Evolutionary conservation across 441 rosid species (phyloP), one percentile per base, ranked within the genome.

Genomic region (Populus trichocarpa): DNA sequence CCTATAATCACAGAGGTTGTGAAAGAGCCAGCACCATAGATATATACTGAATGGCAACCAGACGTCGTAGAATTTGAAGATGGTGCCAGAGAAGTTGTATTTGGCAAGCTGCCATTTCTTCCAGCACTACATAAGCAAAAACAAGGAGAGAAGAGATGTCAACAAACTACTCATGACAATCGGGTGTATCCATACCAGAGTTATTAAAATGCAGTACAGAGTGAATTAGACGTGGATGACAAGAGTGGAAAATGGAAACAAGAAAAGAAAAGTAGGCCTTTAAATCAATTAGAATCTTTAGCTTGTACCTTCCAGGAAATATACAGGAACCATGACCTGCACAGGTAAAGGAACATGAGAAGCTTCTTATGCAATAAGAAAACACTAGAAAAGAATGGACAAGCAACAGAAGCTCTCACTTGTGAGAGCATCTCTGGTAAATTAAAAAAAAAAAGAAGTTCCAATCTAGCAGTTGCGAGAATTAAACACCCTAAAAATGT

Each of bases 271-370:
- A 66, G 30, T 68, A 42, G 59, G 32, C 32, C 32, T n/a, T 30
- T 30, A 30, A 66, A 40, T 30, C 10, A 5, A 6, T 4, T 18
- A 30, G 10, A 10, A 26, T 30, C 32, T 65, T 69, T 18, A 16
- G 77, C 26, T n/a, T 77, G 33, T 92, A 96, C 99, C 99, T 91
- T 85, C 99, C 97, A 3, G 97, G 93, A 83, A 88, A 92, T 64
- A 81, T 75, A 50, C 99, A 95, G 3, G 83, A 82, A 74, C 93
- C 93, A 77, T 91, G 92, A 85, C 98, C 99, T 95, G 91, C 83
- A 85, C 13, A 75, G 68, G 71, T 35, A 33, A 66, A 81, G 78
- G 80, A 83, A 66, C 13, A 79, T 40, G 38, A 72, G 73, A 35
- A 67, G 76, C 22, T 72, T 2, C 2, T 16, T 16, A 38, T 5